These are phyloP conservation scores for Cordyceps javanica DNA, from an alignment of 2,329 filamentous ascomycete genomes.

Conservation along the genomic window DNA sequence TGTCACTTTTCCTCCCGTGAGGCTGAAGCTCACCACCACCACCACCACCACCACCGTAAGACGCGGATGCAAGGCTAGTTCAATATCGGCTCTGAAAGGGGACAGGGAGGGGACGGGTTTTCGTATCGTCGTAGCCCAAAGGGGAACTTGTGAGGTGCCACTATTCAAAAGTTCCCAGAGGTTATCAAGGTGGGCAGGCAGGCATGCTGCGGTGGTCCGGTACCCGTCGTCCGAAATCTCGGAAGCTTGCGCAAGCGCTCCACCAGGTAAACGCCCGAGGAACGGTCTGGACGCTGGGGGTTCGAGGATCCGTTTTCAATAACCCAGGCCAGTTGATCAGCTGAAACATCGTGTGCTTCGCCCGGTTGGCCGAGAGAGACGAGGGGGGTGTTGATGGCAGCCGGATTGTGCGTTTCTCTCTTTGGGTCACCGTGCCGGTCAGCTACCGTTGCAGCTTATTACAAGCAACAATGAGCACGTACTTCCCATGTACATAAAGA, in stretches of 20 bases:
- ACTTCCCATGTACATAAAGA: slow-evolving; percentile 1
- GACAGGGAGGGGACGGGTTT: no score
- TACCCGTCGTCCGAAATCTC: neutral
- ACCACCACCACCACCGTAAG: neutral
- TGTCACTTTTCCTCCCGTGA: neutral
- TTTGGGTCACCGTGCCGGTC: neutral
- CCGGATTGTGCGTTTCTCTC: no score
- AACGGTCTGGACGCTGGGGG: neutral
- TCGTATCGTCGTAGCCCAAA: no score
- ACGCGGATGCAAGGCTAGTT: neutral
- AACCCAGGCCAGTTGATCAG: neutral
- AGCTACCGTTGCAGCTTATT: no score
- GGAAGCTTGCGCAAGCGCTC: neutral
- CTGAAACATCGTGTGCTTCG: no score
- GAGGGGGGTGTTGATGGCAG: neutral
- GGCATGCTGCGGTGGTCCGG: neutral
- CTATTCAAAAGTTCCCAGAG: neutral
- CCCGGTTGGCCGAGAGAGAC: no score
- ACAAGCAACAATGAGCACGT: no score
- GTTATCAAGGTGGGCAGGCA: neutral
- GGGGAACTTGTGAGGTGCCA: no score
- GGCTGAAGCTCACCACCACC: neutral
- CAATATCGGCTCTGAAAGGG: neutral
- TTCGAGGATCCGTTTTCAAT: neutral
- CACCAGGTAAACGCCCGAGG: neutral